Evolutionary conservation across 2,329 filamentous ascomycete genomes (phyloP).

Genomic region (Talaromyces sp.): DNA sequence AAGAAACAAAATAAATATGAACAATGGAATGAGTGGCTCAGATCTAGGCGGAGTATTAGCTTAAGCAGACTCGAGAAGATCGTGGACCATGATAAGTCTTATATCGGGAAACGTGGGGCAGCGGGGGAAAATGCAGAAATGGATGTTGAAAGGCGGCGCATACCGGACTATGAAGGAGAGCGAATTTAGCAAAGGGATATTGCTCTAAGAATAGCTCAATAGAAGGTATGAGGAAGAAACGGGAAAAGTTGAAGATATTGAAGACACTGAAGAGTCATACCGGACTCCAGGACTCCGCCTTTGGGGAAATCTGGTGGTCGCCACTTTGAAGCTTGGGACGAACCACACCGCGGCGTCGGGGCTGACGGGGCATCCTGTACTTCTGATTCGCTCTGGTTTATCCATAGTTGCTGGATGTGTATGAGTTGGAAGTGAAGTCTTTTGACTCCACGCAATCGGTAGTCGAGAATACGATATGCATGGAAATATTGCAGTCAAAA

Average conservation of each 20-base stretch:
- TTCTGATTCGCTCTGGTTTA: conserved; percentile 14
- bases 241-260: conserved; percentile 6
- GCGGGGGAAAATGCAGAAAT: conserved; percentile 8
- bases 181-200: neutral
- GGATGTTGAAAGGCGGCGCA: neutral
- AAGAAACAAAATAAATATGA: neutral
- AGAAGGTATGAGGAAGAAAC: neutral
- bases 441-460: neutral
- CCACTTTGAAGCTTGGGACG: conserved; percentile 5
- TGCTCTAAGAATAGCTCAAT: neutral
- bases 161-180: neutral
- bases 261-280: conserved; percentile 13
- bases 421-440: neutral
- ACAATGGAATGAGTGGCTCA: neutral
- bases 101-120: conserved; percentile 30
- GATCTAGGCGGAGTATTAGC: neutral
- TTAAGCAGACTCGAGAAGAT: neutral
- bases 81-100: conserved; percentile 15
- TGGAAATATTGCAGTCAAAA: neutral
- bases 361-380: conserved; percentile 8
- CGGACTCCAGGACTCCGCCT: conserved; percentile 24
- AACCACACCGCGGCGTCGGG: conserved; percentile 18
- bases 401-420: too few relatives aligned
- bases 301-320: conserved; percentile 1
- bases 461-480: neutral